These are phyloP conservation scores for Pseudozyma hubeiensis DNA, from an alignment of 1,284 basidiomycete species.

Conservation along the genomic window DNA sequence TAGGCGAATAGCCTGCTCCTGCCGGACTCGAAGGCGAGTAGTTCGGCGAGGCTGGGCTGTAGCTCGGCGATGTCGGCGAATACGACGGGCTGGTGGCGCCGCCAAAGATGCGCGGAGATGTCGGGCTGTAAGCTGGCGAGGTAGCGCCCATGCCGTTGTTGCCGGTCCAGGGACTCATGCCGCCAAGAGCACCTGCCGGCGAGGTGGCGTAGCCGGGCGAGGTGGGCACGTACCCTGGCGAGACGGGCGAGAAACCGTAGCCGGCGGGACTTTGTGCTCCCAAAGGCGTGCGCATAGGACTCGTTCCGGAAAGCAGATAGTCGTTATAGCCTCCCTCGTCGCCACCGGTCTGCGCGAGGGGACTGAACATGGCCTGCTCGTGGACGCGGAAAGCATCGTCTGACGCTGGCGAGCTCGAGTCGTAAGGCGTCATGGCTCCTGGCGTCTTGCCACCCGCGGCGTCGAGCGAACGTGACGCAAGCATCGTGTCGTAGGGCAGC, in stretches of 20 bases:
- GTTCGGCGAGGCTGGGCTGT: conserved; percentile 61
- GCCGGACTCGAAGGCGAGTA: conserved; percentile 62
- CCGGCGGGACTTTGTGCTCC: conserved; percentile 64
- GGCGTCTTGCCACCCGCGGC: conserved; percentile 63
- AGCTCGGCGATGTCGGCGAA: conserved; percentile 72
- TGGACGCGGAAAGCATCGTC: conserved; percentile 74
- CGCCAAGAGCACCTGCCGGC: conserved; percentile 75
- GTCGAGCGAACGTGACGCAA: conserved; percentile 68
- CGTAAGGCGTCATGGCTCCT: conserved; percentile 67
- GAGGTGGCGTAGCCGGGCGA: conserved; percentile 64
- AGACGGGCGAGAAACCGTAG: conserved; percentile 65
- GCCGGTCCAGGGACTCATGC: conserved; percentile 69
- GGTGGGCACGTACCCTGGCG: conserved; percentile 62
- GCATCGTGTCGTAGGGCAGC: conserved; percentile 75
- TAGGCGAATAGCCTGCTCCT: conserved; percentile 63
- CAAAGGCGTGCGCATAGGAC: conserved; percentile 73
- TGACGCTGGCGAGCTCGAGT: conserved; percentile 82
- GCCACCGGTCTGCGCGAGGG: conserved; percentile 86
- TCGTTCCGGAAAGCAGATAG: conserved; percentile 80
- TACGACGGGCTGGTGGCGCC: conserved; percentile 73
- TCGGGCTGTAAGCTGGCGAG: conserved; percentile 72
- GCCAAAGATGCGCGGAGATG: conserved; percentile 75
- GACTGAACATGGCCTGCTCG: conserved; percentile 91
- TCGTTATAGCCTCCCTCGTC: conserved; percentile 79
- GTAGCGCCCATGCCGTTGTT: conserved; percentile 76